A percentile compares a stretch with the other conserved stretches of the same genome.
phyloP scores from a whole-genome alignment of 1,284 basidiomycete species.

The Ustilago tritici region DNA sequence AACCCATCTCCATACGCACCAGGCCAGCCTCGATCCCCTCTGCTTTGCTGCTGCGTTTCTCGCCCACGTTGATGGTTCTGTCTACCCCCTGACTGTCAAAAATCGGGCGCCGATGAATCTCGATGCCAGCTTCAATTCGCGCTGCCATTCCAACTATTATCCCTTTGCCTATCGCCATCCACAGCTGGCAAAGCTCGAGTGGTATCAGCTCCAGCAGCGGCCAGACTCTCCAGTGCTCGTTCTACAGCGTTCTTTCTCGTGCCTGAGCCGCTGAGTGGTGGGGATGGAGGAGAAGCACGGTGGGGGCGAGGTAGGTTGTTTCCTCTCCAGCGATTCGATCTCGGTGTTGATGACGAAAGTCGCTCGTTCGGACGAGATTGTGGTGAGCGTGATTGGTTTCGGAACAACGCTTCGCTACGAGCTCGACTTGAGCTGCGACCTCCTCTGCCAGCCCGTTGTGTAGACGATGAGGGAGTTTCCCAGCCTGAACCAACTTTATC shows the following conservation, averaged over 20 bases:
- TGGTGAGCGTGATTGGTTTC: slow-evolving; percentile 19
- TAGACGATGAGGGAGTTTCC: background rate
- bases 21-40: background rate
- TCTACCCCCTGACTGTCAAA: slow-evolving; percentile 6
- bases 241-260: slow-evolving; percentile 25
- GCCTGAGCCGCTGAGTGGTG: slow-evolving; percentile 12
- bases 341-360: slow-evolving; percentile 7
- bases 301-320: background rate
- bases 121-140: slow-evolving; percentile 16
- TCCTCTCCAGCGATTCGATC: slow-evolving; percentile 3
- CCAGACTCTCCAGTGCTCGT: slow-evolving; percentile 28
- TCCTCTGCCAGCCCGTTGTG: background rate
- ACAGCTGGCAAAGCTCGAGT: background rate
- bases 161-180: background rate
- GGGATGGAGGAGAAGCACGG: background rate
- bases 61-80: background rate
- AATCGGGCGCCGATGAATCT: slow-evolving; percentile 4
- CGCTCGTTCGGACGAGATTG: slow-evolving; percentile 2
- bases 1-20: slow-evolving; percentile 2
- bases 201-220: slow-evolving; percentile 18
- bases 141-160: slow-evolving; percentile 4
- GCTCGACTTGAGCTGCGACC: slow-evolving; percentile 8
- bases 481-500: background rate
- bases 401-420: slow-evolving; percentile 11
- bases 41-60: slow-evolving; percentile 5